phyloP scores from a whole-genome alignment of 2,329 filamentous ascomycete species.

The Falciphora oryzae region DNA sequence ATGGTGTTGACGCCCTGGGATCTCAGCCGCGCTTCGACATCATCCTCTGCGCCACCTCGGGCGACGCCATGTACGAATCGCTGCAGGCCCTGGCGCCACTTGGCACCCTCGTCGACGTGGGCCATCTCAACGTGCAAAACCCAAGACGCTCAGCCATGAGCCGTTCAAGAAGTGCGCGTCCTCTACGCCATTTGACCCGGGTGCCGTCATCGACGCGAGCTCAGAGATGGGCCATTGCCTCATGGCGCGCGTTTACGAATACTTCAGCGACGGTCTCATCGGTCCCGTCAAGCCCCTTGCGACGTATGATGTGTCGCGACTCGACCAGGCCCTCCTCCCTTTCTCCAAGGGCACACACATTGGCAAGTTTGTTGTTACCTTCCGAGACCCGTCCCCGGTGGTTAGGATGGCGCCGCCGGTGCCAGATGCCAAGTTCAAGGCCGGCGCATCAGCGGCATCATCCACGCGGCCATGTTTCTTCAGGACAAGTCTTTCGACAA shows the following conservation, averaged over 20 bases:
- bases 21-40: slow-evolving; percentile 2
- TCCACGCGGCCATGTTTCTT: slow-evolving; percentile 23
- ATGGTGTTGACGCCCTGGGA: neutral
- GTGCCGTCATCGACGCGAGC: neutral
- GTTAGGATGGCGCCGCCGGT: neutral
- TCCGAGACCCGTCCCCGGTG: neutral
- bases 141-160: neutral
- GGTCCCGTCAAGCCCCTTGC: neutral
- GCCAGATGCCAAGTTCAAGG: neutral
- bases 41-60: neutral
- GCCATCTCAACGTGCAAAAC: slow-evolving; percentile 8
- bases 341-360: slow-evolving; percentile 6
- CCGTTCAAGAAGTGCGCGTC: neutral
- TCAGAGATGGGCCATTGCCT: neutral
- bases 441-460: slow-evolving; percentile 18
- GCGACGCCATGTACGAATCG: neutral
- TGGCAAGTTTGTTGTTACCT: slow-evolving; percentile 6
- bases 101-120: slow-evolving; percentile 14
- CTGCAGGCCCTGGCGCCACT: neutral
- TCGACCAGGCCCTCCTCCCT: slow-evolving; percentile 2
- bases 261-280: neutral
- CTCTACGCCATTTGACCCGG: neutral
- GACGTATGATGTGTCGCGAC: neutral
- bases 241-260: neutral
- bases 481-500: slow-evolving; percentile 15